These are phyloP conservation scores for Wickerhamiella occidentalis DNA, from an alignment of 805 yeast genomes.

Conservation along the genomic window DNA sequence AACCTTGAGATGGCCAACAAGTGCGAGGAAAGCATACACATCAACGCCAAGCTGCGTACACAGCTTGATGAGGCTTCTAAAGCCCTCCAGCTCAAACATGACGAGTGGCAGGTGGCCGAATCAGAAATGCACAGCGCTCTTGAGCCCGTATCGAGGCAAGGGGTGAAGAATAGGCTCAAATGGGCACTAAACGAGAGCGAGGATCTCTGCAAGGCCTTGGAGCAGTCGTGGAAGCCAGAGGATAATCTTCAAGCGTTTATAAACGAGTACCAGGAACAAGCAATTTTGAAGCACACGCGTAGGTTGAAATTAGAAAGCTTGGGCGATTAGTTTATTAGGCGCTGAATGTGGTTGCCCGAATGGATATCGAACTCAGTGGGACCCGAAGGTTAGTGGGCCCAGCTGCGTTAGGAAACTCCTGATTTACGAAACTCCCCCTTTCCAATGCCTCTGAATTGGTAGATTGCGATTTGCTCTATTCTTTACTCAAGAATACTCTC, in stretches of 20 bases:
- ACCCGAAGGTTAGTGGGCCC: no score
- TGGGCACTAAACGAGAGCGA: conserved; percentile 27
- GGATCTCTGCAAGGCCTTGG: conserved; percentile 14
- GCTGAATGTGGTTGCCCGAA: no score
- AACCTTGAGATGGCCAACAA: conserved; percentile 20
- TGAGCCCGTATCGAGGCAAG: conserved; percentile 31
- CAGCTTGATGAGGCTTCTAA: conserved; percentile 23
- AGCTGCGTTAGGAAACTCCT: no score
- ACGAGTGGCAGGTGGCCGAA: conserved; percentile 14
- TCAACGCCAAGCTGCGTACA: conserved; percentile 20
- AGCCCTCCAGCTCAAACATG: neutral
- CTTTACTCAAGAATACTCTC: no score
- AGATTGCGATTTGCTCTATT: no score
- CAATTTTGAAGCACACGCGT: conserved; percentile 22
- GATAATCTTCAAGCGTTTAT: conserved; percentile 30
- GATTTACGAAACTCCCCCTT: no score
- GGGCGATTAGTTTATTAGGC: neutral
- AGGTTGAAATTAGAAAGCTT: neutral
- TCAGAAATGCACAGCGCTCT: conserved; percentile 27
- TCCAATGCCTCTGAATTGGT: no score
- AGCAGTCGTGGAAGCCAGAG: conserved; percentile 12
- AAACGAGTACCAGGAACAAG: conserved; percentile 30
- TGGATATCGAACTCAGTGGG: no score
- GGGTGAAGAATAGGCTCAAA: conserved; percentile 27
- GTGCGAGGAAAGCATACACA: neutral